Conservation (phyloP, 495 filamentous ascomycete species). For the Penicillium bovifimosum region DNA sequence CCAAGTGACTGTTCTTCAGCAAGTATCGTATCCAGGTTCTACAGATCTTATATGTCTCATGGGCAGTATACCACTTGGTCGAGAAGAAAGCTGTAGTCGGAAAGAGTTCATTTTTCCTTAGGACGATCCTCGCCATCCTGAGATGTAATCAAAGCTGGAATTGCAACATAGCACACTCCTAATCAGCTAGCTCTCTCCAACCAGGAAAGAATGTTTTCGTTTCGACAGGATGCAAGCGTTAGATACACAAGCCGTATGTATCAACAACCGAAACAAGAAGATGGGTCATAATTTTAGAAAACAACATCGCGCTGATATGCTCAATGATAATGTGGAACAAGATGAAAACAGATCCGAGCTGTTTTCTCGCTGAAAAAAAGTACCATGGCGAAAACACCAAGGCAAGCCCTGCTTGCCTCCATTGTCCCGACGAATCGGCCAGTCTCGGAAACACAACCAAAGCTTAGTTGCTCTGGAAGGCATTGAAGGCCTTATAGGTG, state of each 20-base stretch:
- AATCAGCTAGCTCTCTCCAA: not conserved
- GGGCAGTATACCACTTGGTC: no score
- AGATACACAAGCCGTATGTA: conserved; percentile 14
- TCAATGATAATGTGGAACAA: conserved; percentile 29
- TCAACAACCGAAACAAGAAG: conserved; percentile 22
- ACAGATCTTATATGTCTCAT: no score
- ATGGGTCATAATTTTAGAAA: conserved; percentile 33
- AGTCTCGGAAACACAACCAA: conserved; percentile 6
- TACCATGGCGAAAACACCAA: conserved; percentile 19
- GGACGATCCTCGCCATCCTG: not conserved
- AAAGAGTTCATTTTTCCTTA: not conserved
- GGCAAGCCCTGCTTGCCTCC: conserved; percentile 39
- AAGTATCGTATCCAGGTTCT: no score
- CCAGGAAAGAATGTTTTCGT: conserved; percentile 12
- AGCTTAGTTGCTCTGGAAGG: conserved; percentile 48
- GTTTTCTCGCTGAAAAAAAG: conserved; percentile 1
- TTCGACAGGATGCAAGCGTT: conserved; percentile 24
- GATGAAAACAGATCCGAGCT: conserved; percentile 15
- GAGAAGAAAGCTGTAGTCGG: not conserved
- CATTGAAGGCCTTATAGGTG: conserved; percentile 97
- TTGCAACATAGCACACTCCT: conserved; percentile 13
- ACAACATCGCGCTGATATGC: conserved; percentile 41
- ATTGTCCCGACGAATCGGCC: not conserved
- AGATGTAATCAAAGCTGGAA: conserved; percentile 13
- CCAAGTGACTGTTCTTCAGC: not conserved